A percentile compares a stretch with the other conserved stretches of the same genome.
phyloP scores from a whole-genome alignment of 1,139 yeast species.

The Ogataea hybrid region DNA sequence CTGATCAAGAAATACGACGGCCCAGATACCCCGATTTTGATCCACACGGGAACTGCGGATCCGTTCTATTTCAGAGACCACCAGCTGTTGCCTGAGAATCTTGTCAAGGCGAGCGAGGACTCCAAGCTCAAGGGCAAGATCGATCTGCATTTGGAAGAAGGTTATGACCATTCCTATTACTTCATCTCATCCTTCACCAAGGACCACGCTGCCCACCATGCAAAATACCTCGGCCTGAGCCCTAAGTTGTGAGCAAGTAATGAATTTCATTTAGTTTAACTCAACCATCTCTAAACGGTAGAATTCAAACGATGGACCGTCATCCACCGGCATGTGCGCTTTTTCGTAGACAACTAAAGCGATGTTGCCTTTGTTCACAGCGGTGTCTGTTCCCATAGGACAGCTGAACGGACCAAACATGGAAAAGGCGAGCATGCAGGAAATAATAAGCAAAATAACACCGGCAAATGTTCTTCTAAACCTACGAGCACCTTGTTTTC shows the following conservation, averaged over 20 bases:
- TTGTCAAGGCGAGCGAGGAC: conserved; percentile 61
- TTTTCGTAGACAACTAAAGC: conserved; percentile 3
- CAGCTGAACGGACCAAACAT: not conserved
- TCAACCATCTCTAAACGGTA: not conserved
- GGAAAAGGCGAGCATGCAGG: not conserved
- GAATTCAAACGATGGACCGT: not conserved
- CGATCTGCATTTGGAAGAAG: conserved; percentile 65
- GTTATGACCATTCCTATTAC: conserved; percentile 89
- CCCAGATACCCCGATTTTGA: conserved; percentile 53
- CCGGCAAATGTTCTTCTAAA: not conserved
- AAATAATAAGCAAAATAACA: not conserved
- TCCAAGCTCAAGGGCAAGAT: conserved; percentile 59
- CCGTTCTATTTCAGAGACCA: conserved; percentile 58
- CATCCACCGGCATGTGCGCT: not conserved
- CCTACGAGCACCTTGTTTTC: not conserved
- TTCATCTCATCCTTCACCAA: conserved; percentile 79
- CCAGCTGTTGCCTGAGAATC: conserved; percentile 76
- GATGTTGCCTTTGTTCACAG: conserved; percentile 14
- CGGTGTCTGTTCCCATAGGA: not conserved
- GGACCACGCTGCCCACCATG: conserved; percentile 86
- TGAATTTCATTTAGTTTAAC: not conserved
- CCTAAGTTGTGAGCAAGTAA: conserved; percentile 17
- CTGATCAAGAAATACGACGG: conserved; percentile 56
- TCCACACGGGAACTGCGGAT: conserved; percentile 83
- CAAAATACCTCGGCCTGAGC: conserved; percentile 63